Base-by-base conservation (phyloP, 2,329 filamentous ascomycete species). In the Phaeosphaeria sp. region DNA sequence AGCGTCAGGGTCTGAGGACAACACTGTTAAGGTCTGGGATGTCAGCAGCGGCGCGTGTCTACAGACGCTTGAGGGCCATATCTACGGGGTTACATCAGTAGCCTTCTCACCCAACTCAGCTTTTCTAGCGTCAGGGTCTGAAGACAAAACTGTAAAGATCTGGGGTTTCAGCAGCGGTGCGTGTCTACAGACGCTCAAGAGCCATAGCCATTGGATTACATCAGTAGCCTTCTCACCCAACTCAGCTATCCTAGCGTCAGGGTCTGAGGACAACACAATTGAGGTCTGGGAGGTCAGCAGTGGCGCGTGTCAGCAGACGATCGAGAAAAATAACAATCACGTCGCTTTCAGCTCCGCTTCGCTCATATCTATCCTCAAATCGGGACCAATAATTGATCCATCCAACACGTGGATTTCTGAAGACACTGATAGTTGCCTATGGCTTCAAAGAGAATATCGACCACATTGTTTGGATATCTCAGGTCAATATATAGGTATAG, bases 151-250 rank as follows among this genome's bases (percentile, higher is more conserved):
- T 7, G 30, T 36, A 6, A 13, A 36, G 30, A 52, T 64, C 33
- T 64, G 61, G 47, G 30, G 52, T 18, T 22, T 43, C 11, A 46
- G 22, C 23, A 54, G 27, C 18, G 36, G 49, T 30, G 27, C 36
- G 27, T 50, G 54, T 30, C 60, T 67, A 36, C 55, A 56, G 41
- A 64, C 55, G 39, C 47, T 66, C 13, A 58, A 67, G 27, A 55
- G 60, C 62, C 55, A 63, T 55, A 27, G 18, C 25, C 41, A 54
- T 10, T 81, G 4, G 13, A 30, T 7, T 18, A 4, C 10, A 9
- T 49, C 23, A 3, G 46, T 49, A 10, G 23, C 46, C 27, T 52
- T 52, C 50, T 52, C 50, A 9, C 39, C 27, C 17, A 33, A 52
- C 41, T 44, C 39, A 9, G 30, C 21, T 1, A 39, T 20, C 27